Evolutionary conservation across 2,329 filamentous ascomycete species (phyloP).

Genomic region (Neonectria neomacrospora): DNA sequence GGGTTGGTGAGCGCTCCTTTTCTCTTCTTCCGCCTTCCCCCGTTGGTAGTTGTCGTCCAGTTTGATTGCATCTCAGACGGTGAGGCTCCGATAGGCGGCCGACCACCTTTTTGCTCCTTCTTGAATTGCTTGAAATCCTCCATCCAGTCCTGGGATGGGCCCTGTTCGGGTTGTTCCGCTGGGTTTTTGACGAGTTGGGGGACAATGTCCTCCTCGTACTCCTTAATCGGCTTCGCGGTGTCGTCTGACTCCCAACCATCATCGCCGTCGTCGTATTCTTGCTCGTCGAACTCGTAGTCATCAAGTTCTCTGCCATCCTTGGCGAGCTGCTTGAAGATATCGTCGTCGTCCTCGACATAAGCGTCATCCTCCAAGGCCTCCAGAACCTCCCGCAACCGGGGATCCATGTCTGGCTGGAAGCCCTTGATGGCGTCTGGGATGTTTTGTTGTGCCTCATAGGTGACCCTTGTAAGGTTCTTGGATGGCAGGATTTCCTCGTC

Average conservation of each 20-base stretch:
- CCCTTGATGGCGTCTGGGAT: slow-evolving; percentile 91
- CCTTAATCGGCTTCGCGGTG: slow-evolving; percentile 80
- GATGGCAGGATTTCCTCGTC: slow-evolving; percentile 82
- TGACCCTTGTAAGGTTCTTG: slow-evolving; percentile 79
- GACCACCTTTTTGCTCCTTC: slow-evolving; percentile 71
- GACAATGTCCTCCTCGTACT: slow-evolving; percentile 62
- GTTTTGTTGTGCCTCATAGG: slow-evolving; percentile 93
- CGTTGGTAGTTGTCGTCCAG: slow-evolving; percentile 80
- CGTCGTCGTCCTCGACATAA: slow-evolving; percentile 89
- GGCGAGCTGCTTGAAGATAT: slow-evolving; percentile 81
- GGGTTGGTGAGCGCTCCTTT: slow-evolving; percentile 92
- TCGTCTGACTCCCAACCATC: slow-evolving; percentile 96
- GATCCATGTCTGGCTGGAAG: slow-evolving; percentile 98
- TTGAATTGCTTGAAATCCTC: slow-evolving; percentile 96
- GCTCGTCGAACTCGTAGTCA: slow-evolving; percentile 81
- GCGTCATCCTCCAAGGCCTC: slow-evolving; percentile 96
- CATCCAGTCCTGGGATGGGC: slow-evolving; percentile 84
- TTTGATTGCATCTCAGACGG: slow-evolving; percentile 75
- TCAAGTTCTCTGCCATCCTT: slow-evolving; percentile 78
- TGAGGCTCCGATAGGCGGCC: slow-evolving; percentile 54
- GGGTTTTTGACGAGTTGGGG: slow-evolving; percentile 61
- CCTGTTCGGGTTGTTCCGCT: slow-evolving; percentile 65
- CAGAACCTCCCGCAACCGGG: slow-evolving; percentile 86
- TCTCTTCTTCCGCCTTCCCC: slow-evolving; percentile 89
- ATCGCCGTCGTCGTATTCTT: slow-evolving; percentile 70